These are phyloP conservation scores for Saccharum officinarum DNA, from an alignment of 176 grass and related monocot genomes.

Conservation along the genomic window DNA sequence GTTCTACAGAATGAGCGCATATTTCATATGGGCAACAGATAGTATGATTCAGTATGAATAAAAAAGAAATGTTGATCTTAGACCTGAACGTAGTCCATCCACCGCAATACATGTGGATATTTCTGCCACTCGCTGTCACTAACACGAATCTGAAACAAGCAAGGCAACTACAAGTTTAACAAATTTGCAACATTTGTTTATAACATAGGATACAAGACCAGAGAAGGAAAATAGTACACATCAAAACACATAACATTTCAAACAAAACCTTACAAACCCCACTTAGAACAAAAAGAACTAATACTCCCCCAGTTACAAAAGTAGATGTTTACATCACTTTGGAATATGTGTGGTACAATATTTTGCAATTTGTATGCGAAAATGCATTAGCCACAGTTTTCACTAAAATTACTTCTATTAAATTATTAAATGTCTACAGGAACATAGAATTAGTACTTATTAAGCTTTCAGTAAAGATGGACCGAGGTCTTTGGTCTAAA, in stretches of 20 bases:
- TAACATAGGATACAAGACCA: slow-evolving; percentile 12
- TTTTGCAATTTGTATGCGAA: neutral
- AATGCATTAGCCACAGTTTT: neutral
- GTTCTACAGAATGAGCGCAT: neutral
- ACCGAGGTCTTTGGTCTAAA: neutral
- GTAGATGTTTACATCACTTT: neutral
- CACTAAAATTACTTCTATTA: neutral
- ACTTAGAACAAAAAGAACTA: neutral
- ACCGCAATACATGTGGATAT: slow-evolving; percentile 69
- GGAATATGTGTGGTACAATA: neutral
- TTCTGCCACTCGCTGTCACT: slow-evolving; percentile 51
- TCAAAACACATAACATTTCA: neutral
- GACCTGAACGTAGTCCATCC: slow-evolving; percentile 98
- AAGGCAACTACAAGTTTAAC: slow-evolving; percentile 20
- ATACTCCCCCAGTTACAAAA: neutral
- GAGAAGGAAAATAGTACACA: neutral
- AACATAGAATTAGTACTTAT: neutral
- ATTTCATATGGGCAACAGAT: slow-evolving; percentile 24
- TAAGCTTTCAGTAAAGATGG: neutral
- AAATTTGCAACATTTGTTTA: neutral
- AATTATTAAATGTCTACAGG: neutral
- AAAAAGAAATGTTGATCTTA: slow-evolving; percentile 10
- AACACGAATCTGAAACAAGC: slow-evolving; percentile 57
- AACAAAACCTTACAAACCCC: neutral
- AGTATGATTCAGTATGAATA: slow-evolving; percentile 10